phyloP scores from a whole-genome alignment of 2,329 filamentous ascomycete genomes.

The Aspergillus hortae region DNA sequence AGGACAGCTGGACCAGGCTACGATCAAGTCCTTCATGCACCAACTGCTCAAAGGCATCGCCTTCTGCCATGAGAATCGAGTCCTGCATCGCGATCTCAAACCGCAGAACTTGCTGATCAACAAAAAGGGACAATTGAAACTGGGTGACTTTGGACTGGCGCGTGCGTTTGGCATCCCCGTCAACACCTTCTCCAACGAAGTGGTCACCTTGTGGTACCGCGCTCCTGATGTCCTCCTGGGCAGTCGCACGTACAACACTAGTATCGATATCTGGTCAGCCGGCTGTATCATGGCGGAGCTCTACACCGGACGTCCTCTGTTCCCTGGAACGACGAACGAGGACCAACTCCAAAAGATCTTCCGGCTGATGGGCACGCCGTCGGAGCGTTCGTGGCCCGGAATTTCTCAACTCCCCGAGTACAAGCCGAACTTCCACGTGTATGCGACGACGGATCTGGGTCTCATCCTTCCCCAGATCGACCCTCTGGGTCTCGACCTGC shows the following conservation, averaged over 20 bases:
- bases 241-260: constrained; percentile 96
- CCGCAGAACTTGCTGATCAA: constrained; percentile 97
- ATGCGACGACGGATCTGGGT: constrained; percentile 84
- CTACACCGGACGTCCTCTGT: constrained; percentile 93
- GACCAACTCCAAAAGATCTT: constrained; percentile 97
- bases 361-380: constrained; percentile 96
- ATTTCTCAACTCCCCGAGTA: constrained; percentile 97
- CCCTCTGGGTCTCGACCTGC: constrained; percentile 75
- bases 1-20: constrained; percentile 79
- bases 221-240: constrained; percentile 93
- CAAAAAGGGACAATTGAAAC: constrained; percentile 81
- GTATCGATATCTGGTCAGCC: constrained; percentile 98
- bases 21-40: constrained; percentile 99
- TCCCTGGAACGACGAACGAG: constrained; percentile 97
- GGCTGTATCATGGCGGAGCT: constrained; percentile 99
- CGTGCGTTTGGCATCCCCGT: constrained; percentile 95
- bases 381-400: constrained; percentile 90
- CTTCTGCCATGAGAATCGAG: constrained; percentile 96
- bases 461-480: constrained; percentile 90
- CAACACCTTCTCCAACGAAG: constrained; percentile 97
- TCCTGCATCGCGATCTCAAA: constrained; percentile 92
- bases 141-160: constrained; percentile 91
- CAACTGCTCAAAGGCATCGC: constrained; percentile 93
- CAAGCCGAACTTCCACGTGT: constrained; percentile 91
- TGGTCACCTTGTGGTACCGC: constrained; percentile 96